Base-by-base conservation (phyloP, 2,329 filamentous ascomycete genomes). In the Calonectria fujianensis region DNA sequence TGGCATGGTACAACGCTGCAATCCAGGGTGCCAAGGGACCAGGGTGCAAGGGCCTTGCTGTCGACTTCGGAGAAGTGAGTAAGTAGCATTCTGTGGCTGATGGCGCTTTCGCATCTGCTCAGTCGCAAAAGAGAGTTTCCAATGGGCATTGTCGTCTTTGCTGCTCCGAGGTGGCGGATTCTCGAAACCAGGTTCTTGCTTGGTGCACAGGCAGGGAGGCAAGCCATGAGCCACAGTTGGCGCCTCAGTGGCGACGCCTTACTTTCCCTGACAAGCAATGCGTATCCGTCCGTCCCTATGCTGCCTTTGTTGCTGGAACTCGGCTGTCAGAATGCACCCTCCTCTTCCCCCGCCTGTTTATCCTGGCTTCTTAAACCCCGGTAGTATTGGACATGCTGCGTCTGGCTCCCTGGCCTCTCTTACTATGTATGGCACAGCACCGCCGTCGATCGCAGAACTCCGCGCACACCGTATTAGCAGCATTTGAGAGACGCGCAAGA, bases 1-100 rank as follows among this genome's bases (percentile, higher is more conserved):
- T 39, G 68, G 68, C 68, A 63, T 70, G 68, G 68, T 57, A 29
- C 67, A 72, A 65, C 39, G 63, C 70, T 54, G 70, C 45, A 50
- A 63, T 52, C 41, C 64, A 68, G 50, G 41, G 14, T 52, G 54
- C 52, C 41, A 68, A 72, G 64, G 41, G 52, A 48, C 70, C 32
- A 63, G 64, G 70, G 64, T 64, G 52, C 48, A 24, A 24, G 24
- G 24, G 24, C 24, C 24, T 39, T 29, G 63, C 32, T 51, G 63
- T 59, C 39, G 35, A 41, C 51, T 32, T 57, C 37, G 45, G 24
- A 41, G 50, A 24, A 41, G 57, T 24, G 32, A 61, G 35, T 37
- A 31, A 54, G 66, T 32, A 35, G 51, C 66, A 69, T 69, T 69
- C 24, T 69, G 66, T 69, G 51, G 66, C 66, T 69, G 66, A 52